Base-by-base conservation (phyloP, 2,329 filamentous ascomycete species). In the Ophiocordyceps polyrhachis-furcata region DNA sequence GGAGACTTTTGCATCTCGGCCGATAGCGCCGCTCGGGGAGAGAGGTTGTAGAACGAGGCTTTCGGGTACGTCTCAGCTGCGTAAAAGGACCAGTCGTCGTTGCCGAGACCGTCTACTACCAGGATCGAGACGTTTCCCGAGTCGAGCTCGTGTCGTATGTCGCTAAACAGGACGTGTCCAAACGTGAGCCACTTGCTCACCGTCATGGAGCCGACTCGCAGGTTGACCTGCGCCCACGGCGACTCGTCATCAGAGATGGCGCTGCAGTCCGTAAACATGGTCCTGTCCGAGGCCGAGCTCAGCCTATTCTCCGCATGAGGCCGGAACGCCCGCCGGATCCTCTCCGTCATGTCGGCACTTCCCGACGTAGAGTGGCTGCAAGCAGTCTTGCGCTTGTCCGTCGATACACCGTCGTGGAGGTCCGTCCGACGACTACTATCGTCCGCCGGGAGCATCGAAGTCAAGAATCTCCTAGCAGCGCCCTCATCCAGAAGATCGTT, bases 141-240 rank as follows among this genome's bases (percentile, higher is more conserved):
- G 0, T 54, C 53, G 6, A 88, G 69, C 51, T 85, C 79, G 41
- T 84, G 79, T 23, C 84, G 75, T 5, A 82, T 76, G 12, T 85
- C 83, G 52, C 82, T 87, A 63, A 91, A 88, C 4, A 91, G 67
- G 0, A 89, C 82, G 52, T 86, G 80, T 1, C 84, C 84, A 57
- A 89, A 89, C 0, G 81, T 85, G 21, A 91, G 72, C 84, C 83
- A 91, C 56, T 88, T 88, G 68, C 81, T 87, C 21, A 87, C 84
- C 48, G 84, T 87, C 67, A 91, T 78, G 2, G 83, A 86, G 5
- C 81, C 83, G 15, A 86, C 79, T 2, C 84, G 73, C 20, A 91
- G 70, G 54, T 87, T 86, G 49, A 86, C 81, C 56, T 81, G 79
- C 0, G 77, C 74, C 19, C 81, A 62, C 2, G 79, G 76, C 2